Evolutionary conservation across 2,329 filamentous ascomycete genomes (phyloP).

Genomic region (Clonostachys rosea): DNA sequence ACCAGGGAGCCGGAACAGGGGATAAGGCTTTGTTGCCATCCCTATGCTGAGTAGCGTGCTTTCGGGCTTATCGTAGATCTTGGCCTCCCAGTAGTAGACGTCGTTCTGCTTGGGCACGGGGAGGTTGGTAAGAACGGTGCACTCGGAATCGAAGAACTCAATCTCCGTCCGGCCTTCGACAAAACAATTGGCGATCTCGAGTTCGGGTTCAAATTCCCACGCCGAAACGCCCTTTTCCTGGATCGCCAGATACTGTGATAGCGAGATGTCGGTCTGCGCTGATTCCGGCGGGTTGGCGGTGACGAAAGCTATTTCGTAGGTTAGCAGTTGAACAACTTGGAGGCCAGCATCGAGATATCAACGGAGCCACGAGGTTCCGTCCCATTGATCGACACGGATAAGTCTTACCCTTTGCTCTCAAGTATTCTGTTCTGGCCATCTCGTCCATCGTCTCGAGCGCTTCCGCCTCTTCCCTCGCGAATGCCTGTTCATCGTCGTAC

Average conservation of each 20-base stretch:
- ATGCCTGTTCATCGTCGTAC: slow-evolving; percentile 96
- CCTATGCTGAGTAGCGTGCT: slow-evolving; percentile 83
- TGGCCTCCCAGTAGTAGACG: slow-evolving; percentile 99
- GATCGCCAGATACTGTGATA: slow-evolving; percentile 96
- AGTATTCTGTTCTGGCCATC: slow-evolving; percentile 81
- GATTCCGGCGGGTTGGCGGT: slow-evolving; percentile 94
- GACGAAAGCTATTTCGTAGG: slow-evolving; percentile 66
- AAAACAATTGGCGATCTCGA: slow-evolving; percentile 98
- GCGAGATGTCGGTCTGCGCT: slow-evolving; percentile 89
- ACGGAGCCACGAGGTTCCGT: neutral
- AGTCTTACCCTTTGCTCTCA: slow-evolving; percentile 83
- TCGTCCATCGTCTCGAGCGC: slow-evolving; percentile 96
- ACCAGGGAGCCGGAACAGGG: slow-evolving; percentile 91
- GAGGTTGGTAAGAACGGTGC: slow-evolving; percentile 93
- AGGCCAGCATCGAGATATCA: no score
- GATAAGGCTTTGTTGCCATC: slow-evolving; percentile 95
- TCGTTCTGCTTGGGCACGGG: slow-evolving; percentile 98
- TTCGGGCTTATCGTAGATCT: slow-evolving; percentile 97
- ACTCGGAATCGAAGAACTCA: slow-evolving; percentile 97
- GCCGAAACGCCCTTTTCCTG: slow-evolving; percentile 99
- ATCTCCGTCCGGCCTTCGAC: slow-evolving; percentile 96
- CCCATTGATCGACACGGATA: no score
- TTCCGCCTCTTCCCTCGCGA: slow-evolving; percentile 88
- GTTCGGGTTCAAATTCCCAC: slow-evolving; percentile 98
- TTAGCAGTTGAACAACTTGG: no score